phyloP scores from a whole-genome alignment of 345 rosid genomes.

The Citrus mangshanensis region DNA sequence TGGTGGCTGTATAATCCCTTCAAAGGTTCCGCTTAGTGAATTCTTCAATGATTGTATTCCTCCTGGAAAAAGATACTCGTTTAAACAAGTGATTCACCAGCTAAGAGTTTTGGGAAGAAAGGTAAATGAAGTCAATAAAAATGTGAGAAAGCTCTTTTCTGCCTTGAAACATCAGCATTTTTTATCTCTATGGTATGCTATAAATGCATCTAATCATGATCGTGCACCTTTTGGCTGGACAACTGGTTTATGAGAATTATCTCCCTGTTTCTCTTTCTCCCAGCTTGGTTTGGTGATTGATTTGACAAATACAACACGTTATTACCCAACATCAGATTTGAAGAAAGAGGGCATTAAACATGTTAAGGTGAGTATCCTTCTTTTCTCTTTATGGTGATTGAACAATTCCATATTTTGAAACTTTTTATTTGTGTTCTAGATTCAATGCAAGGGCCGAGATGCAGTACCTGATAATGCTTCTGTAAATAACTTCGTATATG shows the following conservation, averaged over 20 bases:
- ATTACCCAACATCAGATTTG: constrained; percentile 71
- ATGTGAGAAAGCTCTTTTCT: not conserved
- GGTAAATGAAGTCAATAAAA: constrained; percentile 34
- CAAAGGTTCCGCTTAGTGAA: constrained; percentile 95
- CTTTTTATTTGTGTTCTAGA: constrained; percentile 43
- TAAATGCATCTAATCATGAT: not conserved
- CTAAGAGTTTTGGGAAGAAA: constrained; percentile 75
- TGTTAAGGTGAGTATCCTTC: constrained; percentile 61
- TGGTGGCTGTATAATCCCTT: constrained; percentile 64
- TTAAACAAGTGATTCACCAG: constrained; percentile 81
- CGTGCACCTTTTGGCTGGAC: not conserved
- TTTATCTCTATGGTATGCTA: not conserved
- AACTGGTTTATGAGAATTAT: not conserved
- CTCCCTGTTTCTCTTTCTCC: constrained; percentile 10
- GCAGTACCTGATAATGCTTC: constrained; percentile 82
- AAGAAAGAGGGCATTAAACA: constrained; percentile 88
- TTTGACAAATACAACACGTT: constrained; percentile 91
- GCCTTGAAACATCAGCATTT: not conserved
- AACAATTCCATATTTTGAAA: not conserved
- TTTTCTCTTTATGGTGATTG: constrained; percentile 1
- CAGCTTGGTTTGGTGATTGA: constrained; percentile 99
- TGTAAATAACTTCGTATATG: constrained; percentile 80
- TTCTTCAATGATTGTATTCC: constrained; percentile 64
- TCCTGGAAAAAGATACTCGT: constrained; percentile 96
- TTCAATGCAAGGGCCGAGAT: constrained; percentile 91